Conservation (phyloP, 2,329 filamentous ascomycete genomes). For the Elsinoe australis region DNA sequence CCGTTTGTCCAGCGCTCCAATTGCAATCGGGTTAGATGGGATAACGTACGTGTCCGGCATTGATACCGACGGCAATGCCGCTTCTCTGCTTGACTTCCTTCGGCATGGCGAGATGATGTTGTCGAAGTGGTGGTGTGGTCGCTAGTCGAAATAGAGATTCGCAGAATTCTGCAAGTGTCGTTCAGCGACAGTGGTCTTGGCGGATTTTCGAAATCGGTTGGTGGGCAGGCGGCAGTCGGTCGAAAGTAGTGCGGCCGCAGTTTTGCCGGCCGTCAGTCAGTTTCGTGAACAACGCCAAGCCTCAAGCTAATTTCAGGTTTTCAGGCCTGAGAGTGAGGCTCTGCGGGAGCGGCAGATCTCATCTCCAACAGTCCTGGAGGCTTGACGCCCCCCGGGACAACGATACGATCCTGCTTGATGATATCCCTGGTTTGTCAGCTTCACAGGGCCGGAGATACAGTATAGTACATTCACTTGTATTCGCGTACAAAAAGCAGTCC, state of each 20-base stretch:
- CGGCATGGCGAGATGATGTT: constrained; percentile 37
- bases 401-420: no score
- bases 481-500: no score
- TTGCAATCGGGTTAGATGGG: constrained; percentile 18
- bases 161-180: constrained; percentile 12
- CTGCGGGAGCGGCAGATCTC: neutral
- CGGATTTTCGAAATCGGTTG: constrained; percentile 3
- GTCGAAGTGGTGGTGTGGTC: constrained; percentile 13
- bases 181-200: neutral
- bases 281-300: no score
- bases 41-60: constrained; percentile 58
- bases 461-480: no score
- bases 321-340: neutral
- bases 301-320: no score
- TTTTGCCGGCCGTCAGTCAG: no score
- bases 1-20: no score
- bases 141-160: constrained; percentile 1
- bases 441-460: no score
- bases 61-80: constrained; percentile 53
- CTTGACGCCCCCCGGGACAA: no score
- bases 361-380: neutral
- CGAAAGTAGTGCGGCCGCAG: neutral
- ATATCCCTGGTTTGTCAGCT: no score
- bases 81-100: constrained; percentile 49
- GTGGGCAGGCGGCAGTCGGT: neutral